Evolutionary conservation across 345 rosid species (phyloP), one percentile per base, ranked within the genome.

Genomic region (Lepidium africanum): DNA sequence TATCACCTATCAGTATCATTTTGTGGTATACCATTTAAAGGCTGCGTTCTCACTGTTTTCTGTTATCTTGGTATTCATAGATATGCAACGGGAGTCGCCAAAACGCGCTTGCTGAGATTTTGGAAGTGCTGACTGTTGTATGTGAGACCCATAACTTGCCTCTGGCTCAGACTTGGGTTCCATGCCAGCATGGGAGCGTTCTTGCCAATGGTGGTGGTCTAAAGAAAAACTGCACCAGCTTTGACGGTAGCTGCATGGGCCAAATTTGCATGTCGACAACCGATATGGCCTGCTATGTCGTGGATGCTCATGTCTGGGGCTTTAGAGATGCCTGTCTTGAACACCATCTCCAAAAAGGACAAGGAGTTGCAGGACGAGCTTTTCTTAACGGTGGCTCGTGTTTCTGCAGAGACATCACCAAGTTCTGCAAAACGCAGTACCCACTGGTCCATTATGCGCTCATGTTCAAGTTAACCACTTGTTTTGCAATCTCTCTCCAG

Each of bases 111-210:
- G 87, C 89, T 19, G 96, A 90, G 72, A 92, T 92, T 77, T 77
- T 89, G 54, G 98, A 92, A 89, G 87, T 92, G 71, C 72, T 90
- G 73, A 84, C 96, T n/a, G 85, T 81, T 62, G 85, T 84, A 12
- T 89, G 98, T 32, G 98, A 92, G 79, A 85, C 91, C 25, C 83
- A 87, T 74, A 89, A 90, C 68, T 76, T 92, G 55, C 96, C 96
- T 65, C 72, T 92, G 81, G 98, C 98, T 76, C 98, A 92, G 82
- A 92, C 98, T 47, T 92, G 98, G 98, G 86, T 92, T 58, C 96
- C 98, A 11, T 92, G 98, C 78, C 82, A 80, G 86, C 96, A 89
- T 53, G 86, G 96, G 12, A 86, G 84, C 52, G 90, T 86, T 76
- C 80, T 92, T 30, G 86, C 96, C 48, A 63, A 81, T 39, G 98